These are phyloP conservation scores for Calocybe gambosa DNA, from an alignment of 1,284 basidiomycete species.

Conservation along the genomic window DNA sequence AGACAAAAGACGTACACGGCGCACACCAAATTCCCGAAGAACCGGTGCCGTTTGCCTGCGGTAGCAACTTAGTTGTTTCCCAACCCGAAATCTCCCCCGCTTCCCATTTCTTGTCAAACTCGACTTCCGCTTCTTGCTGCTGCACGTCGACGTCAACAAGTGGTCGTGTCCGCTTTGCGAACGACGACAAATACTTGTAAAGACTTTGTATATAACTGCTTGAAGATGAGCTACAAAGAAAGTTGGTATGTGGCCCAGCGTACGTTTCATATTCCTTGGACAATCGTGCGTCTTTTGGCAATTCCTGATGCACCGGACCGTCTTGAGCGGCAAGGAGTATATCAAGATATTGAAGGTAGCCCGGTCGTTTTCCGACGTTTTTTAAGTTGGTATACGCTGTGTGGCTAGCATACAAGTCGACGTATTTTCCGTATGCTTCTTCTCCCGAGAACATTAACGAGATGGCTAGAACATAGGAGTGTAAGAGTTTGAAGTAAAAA, in stretches of 20 bases:
- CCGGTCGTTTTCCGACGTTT: slow-evolving; percentile 70
- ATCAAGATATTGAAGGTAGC: slow-evolving; percentile 91
- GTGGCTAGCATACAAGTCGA: slow-evolving; percentile 90
- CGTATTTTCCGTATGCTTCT: slow-evolving; percentile 90
- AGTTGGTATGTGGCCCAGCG: slow-evolving; percentile 23
- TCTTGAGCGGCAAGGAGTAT: slow-evolving; percentile 59
- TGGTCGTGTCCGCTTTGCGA: slow-evolving; percentile 84
- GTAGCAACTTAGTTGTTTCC: slow-evolving; percentile 50
- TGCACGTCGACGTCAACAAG: slow-evolving; percentile 75
- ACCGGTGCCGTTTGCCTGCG: slow-evolving; percentile 35
- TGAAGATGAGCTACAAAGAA: slow-evolving; percentile 12
- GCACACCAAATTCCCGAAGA: slow-evolving; percentile 88
- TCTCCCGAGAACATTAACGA: slow-evolving; percentile 92
- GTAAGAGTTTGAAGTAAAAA: slow-evolving; percentile 1
- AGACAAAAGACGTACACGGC: slow-evolving; percentile 64
- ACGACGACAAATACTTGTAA: slow-evolving; percentile 81
- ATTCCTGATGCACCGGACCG: slow-evolving; percentile 59
- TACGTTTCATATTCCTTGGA: slow-evolving; percentile 78
- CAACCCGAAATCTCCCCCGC: slow-evolving; percentile 68
- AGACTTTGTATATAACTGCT: slow-evolving; percentile 77
- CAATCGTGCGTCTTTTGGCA: slow-evolving; percentile 67
- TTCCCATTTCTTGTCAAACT: slow-evolving; percentile 82
- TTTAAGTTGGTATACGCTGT: slow-evolving; percentile 88
- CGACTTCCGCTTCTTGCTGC: slow-evolving; percentile 55
- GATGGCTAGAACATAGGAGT: slow-evolving; percentile 50